Conservation (phyloP, 1,139 yeast species). For the Hanseniaspora gamundiae region DNA sequence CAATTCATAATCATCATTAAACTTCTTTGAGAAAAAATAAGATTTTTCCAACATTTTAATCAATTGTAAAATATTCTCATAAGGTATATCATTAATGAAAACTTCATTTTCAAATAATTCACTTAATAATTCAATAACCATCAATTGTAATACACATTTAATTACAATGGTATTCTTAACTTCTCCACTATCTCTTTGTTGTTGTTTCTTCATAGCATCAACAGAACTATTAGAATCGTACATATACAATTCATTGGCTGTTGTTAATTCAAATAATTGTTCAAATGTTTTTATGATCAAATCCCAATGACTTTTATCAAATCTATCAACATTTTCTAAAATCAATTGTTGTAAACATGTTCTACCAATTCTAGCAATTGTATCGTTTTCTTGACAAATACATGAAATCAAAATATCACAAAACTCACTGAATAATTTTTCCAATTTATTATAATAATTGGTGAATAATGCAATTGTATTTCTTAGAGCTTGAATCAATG, state of each 20-base stretch:
- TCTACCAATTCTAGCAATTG: conserved; percentile 89
- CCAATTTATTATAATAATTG: conserved; percentile 64
- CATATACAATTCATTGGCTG: conserved; percentile 71
- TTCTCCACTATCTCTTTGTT: conserved; percentile 15
- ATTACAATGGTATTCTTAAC: conserved; percentile 73
- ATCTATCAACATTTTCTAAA: conserved; percentile 58
- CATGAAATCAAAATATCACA: conserved; percentile 71
- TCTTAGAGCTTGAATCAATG: conserved; percentile 87
- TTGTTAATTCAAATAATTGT: conserved; percentile 63
- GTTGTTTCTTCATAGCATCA: conserved; percentile 13
- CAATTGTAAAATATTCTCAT: conserved; percentile 44
- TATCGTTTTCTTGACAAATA: conserved; percentile 92
- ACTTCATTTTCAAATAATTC: conserved; percentile 60
- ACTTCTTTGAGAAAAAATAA: conserved; percentile 70
- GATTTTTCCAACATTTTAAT: conserved; percentile 53
- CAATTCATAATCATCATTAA: conserved; percentile 80
- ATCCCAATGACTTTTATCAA: conserved; percentile 62
- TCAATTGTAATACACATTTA: conserved; percentile 79
- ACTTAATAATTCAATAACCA: conserved; percentile 77
- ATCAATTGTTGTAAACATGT: conserved; percentile 74
- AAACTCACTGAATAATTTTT: conserved; percentile 64
- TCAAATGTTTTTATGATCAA: conserved; percentile 51
- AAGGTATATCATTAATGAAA: conserved; percentile 58
- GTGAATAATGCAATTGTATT: conserved; percentile 76
- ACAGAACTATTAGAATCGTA: conserved; percentile 8